Evolutionary conservation across 164 flowering plant species (phyloP), one percentile per base, ranked within the genome.

Genomic region (Annona squamosa): DNA sequence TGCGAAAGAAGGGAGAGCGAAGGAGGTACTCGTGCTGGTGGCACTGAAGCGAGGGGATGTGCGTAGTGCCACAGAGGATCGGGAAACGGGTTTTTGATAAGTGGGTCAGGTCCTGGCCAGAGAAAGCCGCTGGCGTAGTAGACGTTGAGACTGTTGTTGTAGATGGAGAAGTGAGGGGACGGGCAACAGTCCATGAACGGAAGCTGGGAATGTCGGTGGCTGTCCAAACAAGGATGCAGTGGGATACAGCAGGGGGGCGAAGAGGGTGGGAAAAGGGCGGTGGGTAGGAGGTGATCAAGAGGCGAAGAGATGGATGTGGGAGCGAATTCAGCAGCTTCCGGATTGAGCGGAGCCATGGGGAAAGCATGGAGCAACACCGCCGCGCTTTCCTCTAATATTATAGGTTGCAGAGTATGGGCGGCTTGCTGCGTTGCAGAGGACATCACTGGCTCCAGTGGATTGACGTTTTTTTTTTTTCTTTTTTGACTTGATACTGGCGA

Each of bases 241-340:
- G 48, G 69, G 18, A 42, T 3, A 43, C 13, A 45, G 9, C 44
- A 45, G 4, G 48, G 10, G 4, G 69, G n/a, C 16, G 69, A 41
- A 10, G 47, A 17, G 10, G 1, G 18, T 2, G 44, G 46, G 46
- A 42, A 12, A 17, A 2, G 4, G 19, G 47, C 47, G 46, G 7
- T 42, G 46, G 16, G 12, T 5, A 4, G 12, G 26, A 5, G 1
- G 62, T 48, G 48, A 26, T 26, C 37, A 48, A 62, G 16, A 48
- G 4, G 43, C 10, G 47, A 67, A 45, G 44, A 6, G 46, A 37
- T 43, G 2, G 4, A 67, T 16, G 45, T n/a, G 13, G 10, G 48
- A 6, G 9, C 13, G 59, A 67, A 67, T 44, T 67, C 69, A 10
- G 69, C 48, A 10, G 69, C 69, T 67, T 67, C 47, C 4, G 69